Conservation (phyloP, 1,284 basidiomycete genomes). For the Cryptococcus sp. region DNA sequence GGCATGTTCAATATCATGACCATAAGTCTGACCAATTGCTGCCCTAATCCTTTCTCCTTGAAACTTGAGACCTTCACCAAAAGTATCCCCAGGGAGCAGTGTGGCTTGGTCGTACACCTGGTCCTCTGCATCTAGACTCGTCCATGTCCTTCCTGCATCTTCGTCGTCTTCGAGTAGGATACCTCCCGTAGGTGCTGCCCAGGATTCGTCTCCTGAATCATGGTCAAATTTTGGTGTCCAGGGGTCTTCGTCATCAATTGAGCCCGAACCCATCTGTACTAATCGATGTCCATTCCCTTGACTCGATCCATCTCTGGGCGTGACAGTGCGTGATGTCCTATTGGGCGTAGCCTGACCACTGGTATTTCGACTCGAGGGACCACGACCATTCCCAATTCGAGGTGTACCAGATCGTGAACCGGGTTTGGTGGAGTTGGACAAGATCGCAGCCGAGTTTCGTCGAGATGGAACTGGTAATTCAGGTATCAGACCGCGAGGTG, state of each 20-base stretch:
- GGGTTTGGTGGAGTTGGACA: constrained; percentile 40
- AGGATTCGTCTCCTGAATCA: constrained; percentile 33
- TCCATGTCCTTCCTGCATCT: constrained; percentile 14
- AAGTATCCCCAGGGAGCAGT: constrained; percentile 7
- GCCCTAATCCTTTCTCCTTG: constrained; percentile 43
- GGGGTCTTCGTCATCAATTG: constrained; percentile 4
- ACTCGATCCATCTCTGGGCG: constrained; percentile 18
- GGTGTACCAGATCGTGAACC: constrained; percentile 42
- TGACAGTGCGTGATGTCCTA: constrained; percentile 22
- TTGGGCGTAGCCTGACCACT: constrained; percentile 36
- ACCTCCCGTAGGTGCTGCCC: constrained; percentile 41
- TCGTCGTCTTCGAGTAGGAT: constrained; percentile 36
- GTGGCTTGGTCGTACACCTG: neutral
- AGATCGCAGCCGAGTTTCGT: constrained; percentile 41
- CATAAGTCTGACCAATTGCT: constrained; percentile 30
- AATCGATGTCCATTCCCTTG: neutral
- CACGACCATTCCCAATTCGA: constrained; percentile 18
- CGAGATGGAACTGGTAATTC: constrained; percentile 28
- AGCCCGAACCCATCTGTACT: constrained; percentile 15
- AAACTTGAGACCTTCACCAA: constrained; percentile 46
- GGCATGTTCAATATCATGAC: constrained; percentile 28
- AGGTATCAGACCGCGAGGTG: constrained; percentile 4
- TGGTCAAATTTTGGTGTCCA: constrained; percentile 15
- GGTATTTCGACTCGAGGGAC: constrained; percentile 6
- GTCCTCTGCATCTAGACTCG: constrained; percentile 18